These are phyloP conservation scores for Neonectria hederae DNA, from an alignment of 2,329 filamentous ascomycete species.

Conservation along the genomic window DNA sequence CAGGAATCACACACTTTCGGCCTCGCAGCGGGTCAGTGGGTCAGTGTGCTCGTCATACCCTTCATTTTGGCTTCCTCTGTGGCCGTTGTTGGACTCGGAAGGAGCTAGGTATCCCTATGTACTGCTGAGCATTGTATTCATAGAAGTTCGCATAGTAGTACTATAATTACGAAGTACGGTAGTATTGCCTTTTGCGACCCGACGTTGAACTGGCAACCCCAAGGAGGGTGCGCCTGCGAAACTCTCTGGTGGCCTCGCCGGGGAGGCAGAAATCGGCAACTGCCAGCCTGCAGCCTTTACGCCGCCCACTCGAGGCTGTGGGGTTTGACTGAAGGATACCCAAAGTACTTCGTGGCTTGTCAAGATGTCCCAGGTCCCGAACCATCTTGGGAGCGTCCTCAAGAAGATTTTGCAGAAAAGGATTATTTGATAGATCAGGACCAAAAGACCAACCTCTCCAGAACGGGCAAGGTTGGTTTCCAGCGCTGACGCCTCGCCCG, in stretches of 20 bases:
- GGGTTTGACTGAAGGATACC: neutral
- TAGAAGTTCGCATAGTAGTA: neutral
- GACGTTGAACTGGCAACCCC: neutral
- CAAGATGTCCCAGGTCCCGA: slow-evolving; percentile 1
- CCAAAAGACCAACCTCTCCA: neutral
- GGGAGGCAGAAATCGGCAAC: neutral
- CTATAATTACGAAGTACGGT: neutral
- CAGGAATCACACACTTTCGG: slow-evolving; percentile 3
- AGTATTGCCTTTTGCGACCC: neutral
- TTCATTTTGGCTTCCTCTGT: neutral
- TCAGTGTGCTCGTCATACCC: slow-evolving; percentile 14
- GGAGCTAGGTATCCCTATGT: neutral
- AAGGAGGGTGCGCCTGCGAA: neutral
- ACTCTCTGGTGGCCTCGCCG: neutral
- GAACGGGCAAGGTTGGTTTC: slow-evolving; percentile 3
- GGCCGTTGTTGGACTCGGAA: slow-evolving; percentile 9
- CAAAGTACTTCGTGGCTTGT: too few species aligned
- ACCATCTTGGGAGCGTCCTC: slow-evolving; percentile 3
- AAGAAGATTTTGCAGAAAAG: neutral
- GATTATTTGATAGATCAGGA: neutral
- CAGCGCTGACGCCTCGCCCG: slow-evolving; percentile 3
- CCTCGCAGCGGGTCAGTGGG: neutral
- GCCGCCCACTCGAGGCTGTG: neutral
- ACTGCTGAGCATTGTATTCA: neutral
- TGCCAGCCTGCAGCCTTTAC: neutral